These are phyloP conservation scores for Ruellia speciosa DNA, from an alignment of 305 asterid species.

Conservation along the genomic window DNA sequence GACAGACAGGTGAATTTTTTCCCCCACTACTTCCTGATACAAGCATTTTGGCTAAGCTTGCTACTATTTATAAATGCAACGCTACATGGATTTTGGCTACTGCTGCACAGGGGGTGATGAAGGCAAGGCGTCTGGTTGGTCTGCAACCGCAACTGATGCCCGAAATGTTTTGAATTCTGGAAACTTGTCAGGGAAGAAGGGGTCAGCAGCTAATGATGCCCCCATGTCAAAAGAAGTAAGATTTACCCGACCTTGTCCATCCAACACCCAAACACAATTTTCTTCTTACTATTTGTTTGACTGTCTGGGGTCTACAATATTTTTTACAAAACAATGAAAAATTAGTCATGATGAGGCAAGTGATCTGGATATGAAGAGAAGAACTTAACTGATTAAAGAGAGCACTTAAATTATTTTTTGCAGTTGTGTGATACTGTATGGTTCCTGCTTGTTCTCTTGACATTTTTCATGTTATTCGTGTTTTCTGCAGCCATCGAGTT, in stretches of 20 bases:
- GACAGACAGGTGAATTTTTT: conserved; percentile 68
- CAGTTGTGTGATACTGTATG: background rate
- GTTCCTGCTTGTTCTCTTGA: too few species aligned
- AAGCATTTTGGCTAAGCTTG: conserved; percentile 1
- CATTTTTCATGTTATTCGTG: background rate
- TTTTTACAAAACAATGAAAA: background rate
- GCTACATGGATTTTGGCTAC: conserved; percentile 13
- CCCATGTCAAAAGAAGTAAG: conserved; percentile 50
- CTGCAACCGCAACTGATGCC: conserved; percentile 36
- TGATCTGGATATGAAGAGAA: background rate
- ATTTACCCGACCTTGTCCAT: background rate
- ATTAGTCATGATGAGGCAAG: background rate
- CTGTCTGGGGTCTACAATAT: too few species aligned
- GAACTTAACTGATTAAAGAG: too few species aligned
- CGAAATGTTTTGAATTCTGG: conserved; percentile 51
- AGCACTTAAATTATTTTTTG: background rate
- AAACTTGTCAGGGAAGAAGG: conserved; percentile 48
- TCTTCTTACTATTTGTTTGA: too few species aligned
- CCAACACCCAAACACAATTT: background rate
- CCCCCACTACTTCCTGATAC: background rate
- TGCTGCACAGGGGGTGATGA: conserved; percentile 59
- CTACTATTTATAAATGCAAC: conserved; percentile 8
- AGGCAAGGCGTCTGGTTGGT: conserved; percentile 24
- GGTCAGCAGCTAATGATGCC: conserved; percentile 40
- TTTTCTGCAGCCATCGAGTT: conserved; percentile 1